Conservation (phyloP, 495 filamentous ascomycete genomes). For the Mycothermus thermophilus region DNA sequence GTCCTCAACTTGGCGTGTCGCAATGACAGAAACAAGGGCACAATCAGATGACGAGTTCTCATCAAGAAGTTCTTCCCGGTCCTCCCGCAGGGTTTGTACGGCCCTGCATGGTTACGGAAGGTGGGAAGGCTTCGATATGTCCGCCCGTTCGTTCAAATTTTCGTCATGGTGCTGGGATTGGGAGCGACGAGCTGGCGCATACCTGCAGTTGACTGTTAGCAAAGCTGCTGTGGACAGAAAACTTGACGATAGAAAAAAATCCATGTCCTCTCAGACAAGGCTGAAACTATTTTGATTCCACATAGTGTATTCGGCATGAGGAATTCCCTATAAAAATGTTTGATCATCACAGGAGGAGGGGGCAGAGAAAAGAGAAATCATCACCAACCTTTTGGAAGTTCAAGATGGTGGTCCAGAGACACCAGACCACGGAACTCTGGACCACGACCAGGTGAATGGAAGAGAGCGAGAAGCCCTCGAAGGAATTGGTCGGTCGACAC, state of each 20-base stretch:
- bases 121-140: constrained; percentile 68
- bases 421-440: too few species aligned
- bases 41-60: constrained; percentile 94
- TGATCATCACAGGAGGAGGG: constrained; percentile 60
- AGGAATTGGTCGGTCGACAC: constrained; percentile 9
- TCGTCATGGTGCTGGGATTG: constrained; percentile 56
- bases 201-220: constrained; percentile 40
- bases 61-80: constrained; percentile 69
- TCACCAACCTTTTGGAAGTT: constrained; percentile 44
- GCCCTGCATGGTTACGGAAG: constrained; percentile 46
- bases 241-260: constrained; percentile 11
- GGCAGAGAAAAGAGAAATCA: constrained; percentile 11
- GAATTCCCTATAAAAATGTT: constrained; percentile 81
- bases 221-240: constrained; percentile 12
- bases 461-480: background rate
- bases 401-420: background rate
- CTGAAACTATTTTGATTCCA: constrained; percentile 79
- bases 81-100: constrained; percentile 82
- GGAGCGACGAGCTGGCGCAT: constrained; percentile 35
- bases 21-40: constrained; percentile 21
- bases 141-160: constrained; percentile 95
- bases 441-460: too few species aligned
- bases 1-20: constrained; percentile 1
- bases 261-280: constrained; percentile 65
- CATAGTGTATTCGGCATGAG: constrained; percentile 85